Evolutionary conservation across 2,329 filamentous ascomycete genomes (phyloP), one percentile per base, ranked within the genome.

Genomic region (Aureobasidium sp.): DNA sequence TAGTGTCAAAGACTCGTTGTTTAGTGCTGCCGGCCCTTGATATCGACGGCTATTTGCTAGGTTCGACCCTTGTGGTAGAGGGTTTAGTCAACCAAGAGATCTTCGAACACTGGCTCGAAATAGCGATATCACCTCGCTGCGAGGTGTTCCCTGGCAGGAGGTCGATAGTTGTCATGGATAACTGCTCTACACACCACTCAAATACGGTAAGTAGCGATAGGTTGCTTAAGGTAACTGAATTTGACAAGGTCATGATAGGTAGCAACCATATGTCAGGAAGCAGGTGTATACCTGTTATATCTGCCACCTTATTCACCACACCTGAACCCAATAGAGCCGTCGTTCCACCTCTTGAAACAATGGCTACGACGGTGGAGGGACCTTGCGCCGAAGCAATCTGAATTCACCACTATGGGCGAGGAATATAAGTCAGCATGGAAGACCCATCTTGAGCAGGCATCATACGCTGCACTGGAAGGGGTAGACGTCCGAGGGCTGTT

Each of bases 51-150:
- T 45, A 45, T 23, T 27, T 57, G 10, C 25, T 25, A 21, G 40
- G 53, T 21, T 45, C 53, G 3, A 57, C 53, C 25, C 53, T 57
- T 45, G 25, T 57, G 4, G 53, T 57, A 31, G 53, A 57, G 38
- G 53, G 53, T 23, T 27, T 27, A 9, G 27, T 57, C 2, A 45
- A 38, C 23, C n/a, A 57, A n/a, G 53, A 43, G 8, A 57, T 57
- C 25, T 45, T 45, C 19, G 53, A 45, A 23, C 53, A 43, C 53
- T 57, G 40, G 53, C 53, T 57, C 2, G 38, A 57, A 15, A 43
- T 25, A 23, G 53, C 38, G 10, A 35, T 57, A 13, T 17, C 35
- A 45, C 53, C 53, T 45, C 27, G 27, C 8, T 45, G 53, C 38
- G 38, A 45, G 21, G 38, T n/a, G 27, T 57, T n/a, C n/a, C n/a